These are phyloP conservation scores for Hypericum androsaemum DNA, from an alignment of 345 rosid genomes.

Conservation along the genomic window DNA sequence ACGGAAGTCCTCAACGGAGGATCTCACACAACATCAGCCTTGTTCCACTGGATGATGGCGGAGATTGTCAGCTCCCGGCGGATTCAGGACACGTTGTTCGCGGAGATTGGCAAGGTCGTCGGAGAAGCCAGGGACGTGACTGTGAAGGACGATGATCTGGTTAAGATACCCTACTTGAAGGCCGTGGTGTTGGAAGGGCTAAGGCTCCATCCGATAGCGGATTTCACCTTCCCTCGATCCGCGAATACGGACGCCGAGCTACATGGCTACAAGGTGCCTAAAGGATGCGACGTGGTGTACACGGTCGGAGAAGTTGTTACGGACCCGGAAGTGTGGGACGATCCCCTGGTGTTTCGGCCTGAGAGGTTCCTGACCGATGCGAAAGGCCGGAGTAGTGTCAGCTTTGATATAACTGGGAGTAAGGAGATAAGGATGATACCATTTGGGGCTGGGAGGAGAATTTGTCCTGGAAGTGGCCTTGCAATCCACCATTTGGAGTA, in stretches of 20 bases:
- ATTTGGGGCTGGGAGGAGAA: conserved; percentile 9
- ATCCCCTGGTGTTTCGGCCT: not conserved
- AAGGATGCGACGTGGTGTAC: not conserved
- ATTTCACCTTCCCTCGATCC: not conserved
- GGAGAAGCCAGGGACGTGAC: not conserved
- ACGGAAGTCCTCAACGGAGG: conserved; percentile 2
- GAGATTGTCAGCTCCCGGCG: not conserved
- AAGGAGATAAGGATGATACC: conserved; percentile 8
- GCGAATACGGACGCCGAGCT: not conserved
- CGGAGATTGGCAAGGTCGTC: not conserved
- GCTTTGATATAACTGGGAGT: not conserved
- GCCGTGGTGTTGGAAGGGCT: conserved; percentile 7
- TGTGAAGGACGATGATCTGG: conserved; percentile 1
- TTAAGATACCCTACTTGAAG: not conserved
- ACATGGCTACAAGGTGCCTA: not conserved
- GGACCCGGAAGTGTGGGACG: conserved; percentile 5
- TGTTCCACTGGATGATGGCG: conserved; percentile 7
- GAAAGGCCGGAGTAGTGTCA: not conserved
- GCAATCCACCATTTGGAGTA: conserved; percentile 6
- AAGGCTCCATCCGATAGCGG: not conserved
- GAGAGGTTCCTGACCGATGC: not conserved
- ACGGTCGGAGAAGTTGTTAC: conserved; percentile 1
- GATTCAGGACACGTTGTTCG: not conserved
- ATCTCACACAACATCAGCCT: not conserved
- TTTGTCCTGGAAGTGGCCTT: not conserved